Base-by-base conservation (phyloP, 805 yeast species). In the Nadsonia fulvescens region DNA sequence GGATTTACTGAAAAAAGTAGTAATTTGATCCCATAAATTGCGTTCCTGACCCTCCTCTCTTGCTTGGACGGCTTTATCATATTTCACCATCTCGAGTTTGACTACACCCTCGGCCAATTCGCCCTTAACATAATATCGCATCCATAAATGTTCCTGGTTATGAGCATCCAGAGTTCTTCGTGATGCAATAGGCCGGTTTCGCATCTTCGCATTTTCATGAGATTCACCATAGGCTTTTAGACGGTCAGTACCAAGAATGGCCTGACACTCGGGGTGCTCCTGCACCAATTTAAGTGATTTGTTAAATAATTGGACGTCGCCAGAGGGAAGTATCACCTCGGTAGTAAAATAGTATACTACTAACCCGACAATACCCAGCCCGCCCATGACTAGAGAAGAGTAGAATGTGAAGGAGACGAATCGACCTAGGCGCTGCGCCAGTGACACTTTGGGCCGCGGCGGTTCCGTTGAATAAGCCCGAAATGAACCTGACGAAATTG, bases 221-320 rank as follows among this genome's bases (percentile, higher is more conserved):
- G 58, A 48, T 38, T 76, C 91, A 24, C 94, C 93, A 42, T 76
- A 74, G 0, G 93, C 94, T 44, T 74, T 75, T 27, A 83, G 54
- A 42, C 78, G 64, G 29, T 61, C 64, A 3, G 63, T 61, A 3
- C 64, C 63, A 19, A 83, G 54, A 15, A 70, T 46, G 35, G 57
- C 52, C 37, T 70, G 70, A 3, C 75, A 71, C 19, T 47, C 48
- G 25, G 61, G 60, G 46, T 74, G 78, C 32, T 71, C 56, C 43
- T 83, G 86, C 19, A 81, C 65, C 39, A 77, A 52, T 8, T 66
- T 63, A 16, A 82, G 82, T 2, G 92, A 91, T 38, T 79, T 66
- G 52, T 83, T 82, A 56, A 83, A 83, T 2, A 91, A 68, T 36
- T 74, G 76, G 0, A 93, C 83, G 44, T 83, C 94, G 13, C 93